These are phyloP conservation scores for Neoboletus subvelutipes DNA, from an alignment of 768 basidiomycete species.

Conservation along the genomic window DNA sequence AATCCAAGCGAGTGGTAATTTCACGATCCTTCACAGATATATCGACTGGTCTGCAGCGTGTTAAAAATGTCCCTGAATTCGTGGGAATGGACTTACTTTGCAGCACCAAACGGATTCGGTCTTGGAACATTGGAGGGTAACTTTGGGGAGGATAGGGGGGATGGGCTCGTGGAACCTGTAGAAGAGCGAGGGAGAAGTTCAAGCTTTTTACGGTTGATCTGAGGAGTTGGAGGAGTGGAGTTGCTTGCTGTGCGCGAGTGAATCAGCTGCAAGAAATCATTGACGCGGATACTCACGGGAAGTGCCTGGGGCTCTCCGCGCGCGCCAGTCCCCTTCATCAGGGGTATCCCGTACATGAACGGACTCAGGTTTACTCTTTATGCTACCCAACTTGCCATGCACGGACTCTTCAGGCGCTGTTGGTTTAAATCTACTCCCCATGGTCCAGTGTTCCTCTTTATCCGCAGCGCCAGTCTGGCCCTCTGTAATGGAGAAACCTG, in stretches of 20 bases:
- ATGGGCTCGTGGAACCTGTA: constrained; percentile 61
- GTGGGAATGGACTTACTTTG: constrained; percentile 52
- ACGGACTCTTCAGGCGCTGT: constrained; percentile 42
- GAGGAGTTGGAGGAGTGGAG: constrained; percentile 82
- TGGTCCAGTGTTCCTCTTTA: constrained; percentile 75
- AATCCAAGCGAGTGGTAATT: constrained; percentile 62
- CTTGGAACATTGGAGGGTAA: constrained; percentile 51
- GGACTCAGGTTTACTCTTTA: constrained; percentile 54
- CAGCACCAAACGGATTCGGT: constrained; percentile 85
- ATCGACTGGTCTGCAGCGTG: constrained; percentile 73
- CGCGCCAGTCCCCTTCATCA: constrained; percentile 77
- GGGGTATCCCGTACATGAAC: constrained; percentile 46
- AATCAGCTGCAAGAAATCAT: constrained; percentile 10
- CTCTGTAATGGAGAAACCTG: constrained; percentile 52
- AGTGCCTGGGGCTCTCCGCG: constrained; percentile 45
- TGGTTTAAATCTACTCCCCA: constrained; percentile 73
- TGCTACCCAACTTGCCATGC: constrained; percentile 42
- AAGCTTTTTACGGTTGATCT: constrained; percentile 74
- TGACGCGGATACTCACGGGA: constrained; percentile 58
- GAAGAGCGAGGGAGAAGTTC: constrained; percentile 83
- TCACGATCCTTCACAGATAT: constrained; percentile 73
- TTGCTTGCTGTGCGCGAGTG: constrained; percentile 47
- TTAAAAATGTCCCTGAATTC: constrained; percentile 11
- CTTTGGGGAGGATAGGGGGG: constrained; percentile 79
- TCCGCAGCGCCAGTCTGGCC: constrained; percentile 58